phyloP scores from a whole-genome alignment of 164 flowering plant species.

The Piper longum region DNA sequence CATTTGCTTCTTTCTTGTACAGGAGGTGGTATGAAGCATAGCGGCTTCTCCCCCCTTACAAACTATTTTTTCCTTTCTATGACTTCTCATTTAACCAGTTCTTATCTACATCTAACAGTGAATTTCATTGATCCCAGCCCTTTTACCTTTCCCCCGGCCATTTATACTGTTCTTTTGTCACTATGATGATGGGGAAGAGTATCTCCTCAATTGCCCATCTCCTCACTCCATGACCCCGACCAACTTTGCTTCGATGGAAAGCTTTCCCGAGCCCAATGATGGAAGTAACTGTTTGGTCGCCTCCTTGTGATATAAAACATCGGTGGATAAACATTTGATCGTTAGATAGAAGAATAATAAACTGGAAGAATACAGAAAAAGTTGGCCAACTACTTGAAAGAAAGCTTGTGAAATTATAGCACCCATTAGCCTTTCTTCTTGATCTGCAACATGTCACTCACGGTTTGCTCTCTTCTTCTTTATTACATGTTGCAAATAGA shows the following conservation, averaged over 20 bases:
- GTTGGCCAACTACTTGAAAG: conserved; percentile 2
- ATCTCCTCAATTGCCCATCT: conserved; percentile 27
- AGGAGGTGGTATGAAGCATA: neutral
- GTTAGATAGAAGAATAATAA: neutral
- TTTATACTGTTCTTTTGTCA: conserved; percentile 16
- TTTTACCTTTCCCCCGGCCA: conserved; percentile 9
- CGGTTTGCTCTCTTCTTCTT: neutral
- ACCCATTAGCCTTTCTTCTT: neutral
- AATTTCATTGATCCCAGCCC: neutral
- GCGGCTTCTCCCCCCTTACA: no score
- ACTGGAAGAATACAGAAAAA: neutral
- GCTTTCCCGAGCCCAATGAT: conserved; percentile 1
- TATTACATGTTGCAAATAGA: no score
- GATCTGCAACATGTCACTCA: neutral
- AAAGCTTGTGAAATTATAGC: neutral
- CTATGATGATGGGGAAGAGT: conserved; percentile 17
- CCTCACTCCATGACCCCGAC: conserved; percentile 45
- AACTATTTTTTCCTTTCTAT: conserved; percentile 5
- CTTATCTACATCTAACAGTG: neutral
- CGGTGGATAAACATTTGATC: neutral
- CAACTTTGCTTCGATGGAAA: conserved; percentile 9
- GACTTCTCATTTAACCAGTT: neutral
- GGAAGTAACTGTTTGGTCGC: conserved; percentile 2
- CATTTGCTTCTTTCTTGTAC: conserved; percentile 19
- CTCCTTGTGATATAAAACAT: neutral